phyloP scores from a whole-genome alignment of 352 stramenopile species.

The Thraustochytrium sp. region DNA sequence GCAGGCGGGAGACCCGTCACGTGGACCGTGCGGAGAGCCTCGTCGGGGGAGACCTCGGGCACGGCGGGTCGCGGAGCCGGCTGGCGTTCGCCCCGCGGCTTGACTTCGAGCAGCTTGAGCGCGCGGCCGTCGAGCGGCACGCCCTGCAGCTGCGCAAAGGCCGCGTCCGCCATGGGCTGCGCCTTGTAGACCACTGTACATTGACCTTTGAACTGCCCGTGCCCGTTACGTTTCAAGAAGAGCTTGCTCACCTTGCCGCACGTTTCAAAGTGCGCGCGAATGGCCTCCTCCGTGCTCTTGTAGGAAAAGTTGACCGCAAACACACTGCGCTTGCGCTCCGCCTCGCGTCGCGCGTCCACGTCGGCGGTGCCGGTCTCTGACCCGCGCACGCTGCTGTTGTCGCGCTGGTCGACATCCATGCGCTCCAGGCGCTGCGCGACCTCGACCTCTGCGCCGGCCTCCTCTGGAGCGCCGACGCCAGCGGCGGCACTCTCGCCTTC shows the following conservation, averaged over 20 bases:
- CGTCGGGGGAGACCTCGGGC: neutral
- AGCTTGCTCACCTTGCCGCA: neutral
- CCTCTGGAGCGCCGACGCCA: too few relatives aligned
- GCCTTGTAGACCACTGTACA: neutral
- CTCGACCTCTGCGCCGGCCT: too few relatives aligned
- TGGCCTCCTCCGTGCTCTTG: conserved; percentile 17
- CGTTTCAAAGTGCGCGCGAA: neutral
- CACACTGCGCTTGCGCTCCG: neutral
- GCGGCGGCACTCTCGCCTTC: too few relatives aligned
- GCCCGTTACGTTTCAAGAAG: neutral
- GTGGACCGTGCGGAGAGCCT: neutral
- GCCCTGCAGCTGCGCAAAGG: neutral
- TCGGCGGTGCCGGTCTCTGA: neutral
- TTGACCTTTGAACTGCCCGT: conserved; percentile 5
- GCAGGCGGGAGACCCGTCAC: neutral
- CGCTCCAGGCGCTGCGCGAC: too few relatives aligned
- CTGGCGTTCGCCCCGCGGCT: neutral
- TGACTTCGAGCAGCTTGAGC: neutral
- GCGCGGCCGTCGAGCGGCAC: neutral
- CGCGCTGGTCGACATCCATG: too few relatives aligned
- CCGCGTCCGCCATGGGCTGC: neutral
- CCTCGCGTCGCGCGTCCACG: neutral
- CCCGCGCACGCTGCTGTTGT: neutral
- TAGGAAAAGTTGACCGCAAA: conserved; percentile 35
- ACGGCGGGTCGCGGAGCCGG: neutral